These are phyloP conservation scores for Penicillium expansum DNA, from an alignment of 2,329 filamentous ascomycete species.

Conservation along the genomic window DNA sequence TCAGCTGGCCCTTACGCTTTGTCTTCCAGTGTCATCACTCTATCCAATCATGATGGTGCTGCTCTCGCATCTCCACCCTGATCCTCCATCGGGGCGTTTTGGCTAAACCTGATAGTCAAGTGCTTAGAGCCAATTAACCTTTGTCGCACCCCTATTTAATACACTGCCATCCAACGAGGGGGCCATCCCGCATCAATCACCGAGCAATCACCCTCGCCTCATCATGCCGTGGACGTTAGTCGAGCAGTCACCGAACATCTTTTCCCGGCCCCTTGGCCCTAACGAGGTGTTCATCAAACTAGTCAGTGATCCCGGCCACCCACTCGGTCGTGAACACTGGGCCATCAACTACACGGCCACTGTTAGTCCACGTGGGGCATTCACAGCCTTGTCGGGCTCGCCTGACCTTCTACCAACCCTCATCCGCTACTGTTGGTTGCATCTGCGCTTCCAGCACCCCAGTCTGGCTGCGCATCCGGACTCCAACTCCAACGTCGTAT, in stretches of 20 bases:
- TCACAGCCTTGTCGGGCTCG: not conserved
- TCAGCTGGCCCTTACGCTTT: not conserved
- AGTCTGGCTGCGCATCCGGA: slow-evolving; percentile 13
- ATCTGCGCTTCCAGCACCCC: slow-evolving; percentile 20
- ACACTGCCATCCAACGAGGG: not conserved
- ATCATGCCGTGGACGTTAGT: not conserved
- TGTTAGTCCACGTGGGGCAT: slow-evolving; percentile 13
- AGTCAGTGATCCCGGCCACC: slow-evolving; percentile 26
- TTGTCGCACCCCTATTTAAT: not conserved
- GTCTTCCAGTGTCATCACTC: not conserved
- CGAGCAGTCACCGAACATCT: slow-evolving; percentile 1
- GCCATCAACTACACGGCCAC: slow-evolving; percentile 25
- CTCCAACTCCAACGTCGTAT: slow-evolving; percentile 5
- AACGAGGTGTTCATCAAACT: slow-evolving; percentile 33
- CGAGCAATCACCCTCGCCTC: not conserved
- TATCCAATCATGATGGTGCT: not conserved
- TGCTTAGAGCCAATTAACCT: not conserved
- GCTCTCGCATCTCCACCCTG: not conserved
- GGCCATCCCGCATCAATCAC: not conserved
- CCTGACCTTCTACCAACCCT: slow-evolving; percentile 4
- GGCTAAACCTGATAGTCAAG: no score
- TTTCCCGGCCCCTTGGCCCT: slow-evolving; percentile 13
- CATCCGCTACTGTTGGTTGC: slow-evolving; percentile 15
- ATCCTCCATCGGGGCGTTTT: not conserved
- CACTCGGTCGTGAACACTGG: slow-evolving; percentile 35